Conservation (phyloP, 495 filamentous ascomycete genomes). For the Penicillium manginii region DNA sequence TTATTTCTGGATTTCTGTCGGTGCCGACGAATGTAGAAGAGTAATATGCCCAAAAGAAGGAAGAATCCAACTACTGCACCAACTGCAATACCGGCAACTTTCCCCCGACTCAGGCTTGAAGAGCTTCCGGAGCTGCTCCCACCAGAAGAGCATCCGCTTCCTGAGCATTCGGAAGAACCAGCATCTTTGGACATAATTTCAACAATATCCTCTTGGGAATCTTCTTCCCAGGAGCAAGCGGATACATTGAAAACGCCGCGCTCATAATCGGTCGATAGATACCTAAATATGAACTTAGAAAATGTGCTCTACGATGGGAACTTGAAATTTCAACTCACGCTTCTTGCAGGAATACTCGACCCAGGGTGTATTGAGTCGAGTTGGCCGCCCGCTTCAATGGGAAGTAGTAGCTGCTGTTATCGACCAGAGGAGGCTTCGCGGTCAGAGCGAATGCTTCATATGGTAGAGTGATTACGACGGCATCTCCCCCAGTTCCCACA, state of each 20-base stretch:
- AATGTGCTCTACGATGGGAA: neutral
- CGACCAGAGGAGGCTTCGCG: constrained; percentile 57
- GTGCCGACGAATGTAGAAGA: constrained; percentile 25
- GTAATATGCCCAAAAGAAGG: constrained; percentile 17
- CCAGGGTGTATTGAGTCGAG: constrained; percentile 62
- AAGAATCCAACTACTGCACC: constrained; percentile 21
- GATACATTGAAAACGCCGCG: constrained; percentile 51
- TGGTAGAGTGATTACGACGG: constrained; percentile 65
- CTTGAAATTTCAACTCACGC: constrained; percentile 30
- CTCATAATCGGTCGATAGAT: constrained; percentile 70
- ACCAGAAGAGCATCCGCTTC: constrained; percentile 11
- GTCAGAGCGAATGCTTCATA: constrained; percentile 66
- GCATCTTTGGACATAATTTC: constrained; percentile 18
- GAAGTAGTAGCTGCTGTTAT: constrained; percentile 57
- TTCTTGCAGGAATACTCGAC: constrained; percentile 72
- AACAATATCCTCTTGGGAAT: constrained; percentile 19
- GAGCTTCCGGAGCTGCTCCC: constrained; percentile 1
- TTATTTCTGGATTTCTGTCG: constrained; percentile 20
- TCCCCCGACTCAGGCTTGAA: constrained; percentile 34
- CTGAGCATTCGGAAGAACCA: constrained; percentile 6
- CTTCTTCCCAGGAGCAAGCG: constrained; percentile 23
- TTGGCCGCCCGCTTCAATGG: constrained; percentile 58
- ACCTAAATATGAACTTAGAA: constrained; percentile 30
- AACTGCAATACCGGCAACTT: constrained; percentile 31
- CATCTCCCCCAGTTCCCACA: constrained; percentile 38